A percentile compares a stretch with the other conserved stretches of the same genome.
Evolutionary conservation across 1,284 basidiomycete genomes (phyloP).

Genomic region (Mycosarcoma maydis): DNA sequence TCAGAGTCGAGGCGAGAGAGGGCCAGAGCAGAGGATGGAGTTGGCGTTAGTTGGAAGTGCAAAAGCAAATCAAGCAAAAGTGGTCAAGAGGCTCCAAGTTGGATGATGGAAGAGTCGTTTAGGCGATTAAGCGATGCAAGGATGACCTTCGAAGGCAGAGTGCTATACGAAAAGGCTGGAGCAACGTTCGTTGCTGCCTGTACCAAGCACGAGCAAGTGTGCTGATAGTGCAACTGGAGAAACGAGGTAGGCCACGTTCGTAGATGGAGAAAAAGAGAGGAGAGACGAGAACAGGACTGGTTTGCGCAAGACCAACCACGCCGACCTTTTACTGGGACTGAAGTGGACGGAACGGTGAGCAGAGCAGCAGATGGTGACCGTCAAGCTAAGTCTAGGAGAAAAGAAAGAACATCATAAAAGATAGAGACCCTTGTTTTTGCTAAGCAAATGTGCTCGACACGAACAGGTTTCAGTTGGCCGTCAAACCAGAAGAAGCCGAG

Average conservation of each 20-base stretch:
- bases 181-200: too few relatives aligned
- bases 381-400: not conserved
- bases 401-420: conserved; percentile 2
- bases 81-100: not conserved
- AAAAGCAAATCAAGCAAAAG: not conserved
- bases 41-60: not conserved
- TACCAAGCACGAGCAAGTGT: too few relatives aligned
- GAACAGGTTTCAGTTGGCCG: too few relatives aligned
- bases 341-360: not conserved
- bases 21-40: not conserved
- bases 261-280: too few relatives aligned
- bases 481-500: too few relatives aligned
- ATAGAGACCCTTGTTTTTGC: conserved; percentile 11
- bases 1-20: not conserved
- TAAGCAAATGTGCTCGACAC: conserved; percentile 1
- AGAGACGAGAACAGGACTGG: not conserved
- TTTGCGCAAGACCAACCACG: not conserved
- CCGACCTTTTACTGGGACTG: not conserved
- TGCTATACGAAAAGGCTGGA: too few relatives aligned
- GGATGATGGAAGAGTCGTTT: conserved; percentile 5
- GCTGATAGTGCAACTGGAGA: too few relatives aligned
- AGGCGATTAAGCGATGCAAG: not conserved
- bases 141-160: not conserved
- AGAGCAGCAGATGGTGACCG: not conserved
- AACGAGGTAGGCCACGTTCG: too few relatives aligned